Percentiles rank a stretch among this genome's conserved stretches.
Evolutionary conservation across 352 stramenopile species (phyloP).

Genomic region (Globisporangium emineosum): DNA sequence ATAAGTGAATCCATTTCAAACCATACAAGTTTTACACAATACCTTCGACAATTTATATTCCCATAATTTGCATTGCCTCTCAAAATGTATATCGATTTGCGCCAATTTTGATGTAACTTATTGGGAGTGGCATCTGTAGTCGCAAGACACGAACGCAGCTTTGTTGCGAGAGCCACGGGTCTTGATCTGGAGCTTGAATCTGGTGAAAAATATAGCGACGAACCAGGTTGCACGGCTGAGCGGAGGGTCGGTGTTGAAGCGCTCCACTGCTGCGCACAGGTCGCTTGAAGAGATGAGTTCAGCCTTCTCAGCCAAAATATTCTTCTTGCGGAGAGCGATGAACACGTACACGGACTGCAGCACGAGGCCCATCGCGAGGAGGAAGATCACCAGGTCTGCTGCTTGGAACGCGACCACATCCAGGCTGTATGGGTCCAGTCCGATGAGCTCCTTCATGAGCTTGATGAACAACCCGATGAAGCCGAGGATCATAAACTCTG

Average conservation of each 20-base stretch:
- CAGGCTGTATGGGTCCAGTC: conserved; percentile 24
- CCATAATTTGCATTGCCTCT: too few species aligned
- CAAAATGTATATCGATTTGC: too few species aligned
- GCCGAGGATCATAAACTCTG: conserved; percentile 58
- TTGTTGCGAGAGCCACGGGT: background rate
- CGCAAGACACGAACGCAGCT: background rate
- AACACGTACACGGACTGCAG: conserved; percentile 49
- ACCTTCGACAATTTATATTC: too few species aligned
- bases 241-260: background rate
- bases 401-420: conserved; percentile 51
- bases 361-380: conserved; percentile 50
- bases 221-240: background rate
- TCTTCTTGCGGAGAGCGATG: conserved; percentile 33
- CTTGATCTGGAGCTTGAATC: background rate
- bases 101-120: too few species aligned
- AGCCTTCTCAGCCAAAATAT: conserved; percentile 29
- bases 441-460: conserved; percentile 34
- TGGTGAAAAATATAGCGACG: background rate
- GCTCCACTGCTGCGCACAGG: background rate
- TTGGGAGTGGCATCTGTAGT: too few species aligned
- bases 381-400: conserved; percentile 53
- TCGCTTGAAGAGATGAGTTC: conserved; percentile 27
- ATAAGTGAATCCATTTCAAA: too few species aligned
- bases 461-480: conserved; percentile 53
- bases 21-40: too few species aligned